Evolutionary conservation across 2,329 filamentous ascomycete species (phyloP), one percentile per base, ranked within the genome.

Genomic region (Aspergillus calidoustus): DNA sequence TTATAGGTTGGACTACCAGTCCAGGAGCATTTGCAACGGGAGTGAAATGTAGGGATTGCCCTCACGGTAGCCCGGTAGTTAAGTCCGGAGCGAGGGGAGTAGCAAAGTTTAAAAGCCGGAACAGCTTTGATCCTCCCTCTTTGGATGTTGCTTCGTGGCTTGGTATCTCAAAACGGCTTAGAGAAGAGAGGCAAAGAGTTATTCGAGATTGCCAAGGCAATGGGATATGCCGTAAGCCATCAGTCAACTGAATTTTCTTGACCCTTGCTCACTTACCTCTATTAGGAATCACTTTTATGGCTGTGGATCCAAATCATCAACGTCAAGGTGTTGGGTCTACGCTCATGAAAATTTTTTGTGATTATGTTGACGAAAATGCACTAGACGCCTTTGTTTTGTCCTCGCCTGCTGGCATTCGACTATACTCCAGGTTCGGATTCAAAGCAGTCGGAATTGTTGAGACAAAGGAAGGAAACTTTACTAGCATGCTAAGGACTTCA

Each of bases 341-440:
- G 13, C 56, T 59, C 15, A 70, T 52, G 46, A 68, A 70, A 49
- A 60, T 64, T 0, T 71, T 71, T 49, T 66, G 63, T 34, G 19
- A 52, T 30, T 69, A 66, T 63, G 57, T 68, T 8, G 57, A 19
- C 61, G 57, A 64, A 50, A n/a, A 56, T 51, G 60, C 48, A 30
- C 46, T 34, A 62, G 64, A 65, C 28, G 41, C 41, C 23, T 55
- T 55, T 22, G 52, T 54, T 31, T 13, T 55, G 41, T 55, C 53
- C 25, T 55, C 53, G 15, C 41, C 53, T 31, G 52, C 34, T 38
- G 34, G 34, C 9, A 15, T 38, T 15, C 34, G 34, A 38, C 34
- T 38, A 38, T 38, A 38, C 34, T 38, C 11, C 5, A 38, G 34
- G 34, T 38, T 38, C 11, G 34, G 34, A 13, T 38, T 38, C 11